Base-by-base conservation (phyloP, 805 yeast species). In the Zygoascus ofunaensis region DNA sequence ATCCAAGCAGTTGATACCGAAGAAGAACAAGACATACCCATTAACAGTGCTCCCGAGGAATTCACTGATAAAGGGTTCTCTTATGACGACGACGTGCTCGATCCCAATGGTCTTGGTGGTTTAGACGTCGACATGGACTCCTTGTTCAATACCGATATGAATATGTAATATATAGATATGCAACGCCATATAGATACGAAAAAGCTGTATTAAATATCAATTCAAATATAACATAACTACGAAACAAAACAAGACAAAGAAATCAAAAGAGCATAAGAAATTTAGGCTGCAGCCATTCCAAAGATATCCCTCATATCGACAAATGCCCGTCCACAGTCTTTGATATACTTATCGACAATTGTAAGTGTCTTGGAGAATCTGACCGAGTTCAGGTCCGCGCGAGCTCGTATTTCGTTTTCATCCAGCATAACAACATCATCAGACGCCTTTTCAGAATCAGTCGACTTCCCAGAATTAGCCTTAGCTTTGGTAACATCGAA, bases 271-370 rank as follows among this genome's bases (percentile, higher is more conserved):
- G 30, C 30, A 7, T 12, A 26, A 12, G 30, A 26, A 8, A 8
- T 7, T 37, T n/a, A 23, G 24, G 41, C 41, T 23, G 20, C 5
- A 37, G 30, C 41, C 22, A 21, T 36, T 19, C 51, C 45, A 62
- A 89, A 89, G n/a, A 89, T 79, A 19, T 76, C 66, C 5, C 79
- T 79, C 84, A 90, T 79, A 59, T 86, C 84, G 41, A 89, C 97
- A 62, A 79, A 87, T 41, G 96, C 72, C 53, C 96, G 79, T 4
- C 95, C 97, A 64, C 90, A 83, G 49, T 83, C 83, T 42, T 70
- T 70, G 52, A 90, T 64, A 55, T 89, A 90, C 61, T 79, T 79
- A 51, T 77, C 74, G 0, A 83, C 83, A 1, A 86, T 80, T 8
- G 69, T 66, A 39, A 73, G 69, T 49, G 76, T 74, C 4, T 63